Evolutionary conservation across 2,329 filamentous ascomycete genomes (phyloP), one percentile per base, ranked within the genome.

Genomic region (Helotiales sp.): DNA sequence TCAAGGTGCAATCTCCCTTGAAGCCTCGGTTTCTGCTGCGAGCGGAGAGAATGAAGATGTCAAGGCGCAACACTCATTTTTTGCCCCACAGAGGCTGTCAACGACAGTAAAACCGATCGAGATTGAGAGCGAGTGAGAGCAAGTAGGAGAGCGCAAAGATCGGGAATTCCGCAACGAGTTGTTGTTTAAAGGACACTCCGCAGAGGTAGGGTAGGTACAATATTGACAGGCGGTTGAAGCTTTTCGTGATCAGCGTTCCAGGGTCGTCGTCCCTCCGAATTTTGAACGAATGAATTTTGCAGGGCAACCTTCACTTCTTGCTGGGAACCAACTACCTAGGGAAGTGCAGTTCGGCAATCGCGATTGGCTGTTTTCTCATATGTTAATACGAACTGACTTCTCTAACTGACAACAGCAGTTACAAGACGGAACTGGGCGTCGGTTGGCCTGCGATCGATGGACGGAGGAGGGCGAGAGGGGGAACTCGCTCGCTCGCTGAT

Each of bases 301-400:
- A 28, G 52, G 52, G 52, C 52, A 58, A 40, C 17, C 15, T 43
- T 13, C 22, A 3, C 11, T 43, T 20, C 22, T 26, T 17, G 32
- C 10, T 58, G 55, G 20, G 30, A 22, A 22, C 15, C 32, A 26
- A 17, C 6, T 57, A n/a, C 28, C n/a, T n/a, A n/a, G n/a, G n/a
- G n/a, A n/a, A n/a, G n/a, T n/a, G n/a, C n/a, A n/a, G 13, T 15
- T 60, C 57, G 57, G 57, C 34, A 60, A n/a, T 60, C 34, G 57
- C 37, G 57, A 24, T 30, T 45, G 24, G 57, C 37, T 45, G 22
- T 4, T 22, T 43, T 37, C 10, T 24, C 8, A 37, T 59, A 34
- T 59, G 22, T 24, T 57, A 57, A 57, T 57, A 37, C 49, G 24
- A 26, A 40, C 54, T 37, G 26, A 37, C 54, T 15, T 4, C 7